Conservation (phyloP, 306 rosid genomes). For the Quercus parvula region DNA sequence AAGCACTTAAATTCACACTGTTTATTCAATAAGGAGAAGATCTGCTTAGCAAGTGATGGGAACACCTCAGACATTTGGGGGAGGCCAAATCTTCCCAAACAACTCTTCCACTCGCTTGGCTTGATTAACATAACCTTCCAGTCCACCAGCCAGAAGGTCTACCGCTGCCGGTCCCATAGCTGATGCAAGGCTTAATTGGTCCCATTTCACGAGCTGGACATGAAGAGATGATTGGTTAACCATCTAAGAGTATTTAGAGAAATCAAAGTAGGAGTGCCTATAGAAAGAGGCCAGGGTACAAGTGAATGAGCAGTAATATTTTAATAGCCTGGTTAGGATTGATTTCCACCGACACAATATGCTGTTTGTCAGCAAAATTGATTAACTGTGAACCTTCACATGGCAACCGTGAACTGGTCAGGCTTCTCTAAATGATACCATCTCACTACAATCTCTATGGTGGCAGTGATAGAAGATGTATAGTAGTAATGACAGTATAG, state of each 20-base stretch:
- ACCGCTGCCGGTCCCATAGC: slow-evolving; percentile 88
- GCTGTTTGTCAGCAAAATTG: no score
- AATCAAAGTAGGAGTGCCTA: not conserved
- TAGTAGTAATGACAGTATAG: not conserved
- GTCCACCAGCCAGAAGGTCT: slow-evolving; percentile 77
- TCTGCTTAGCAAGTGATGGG: slow-evolving; percentile 8
- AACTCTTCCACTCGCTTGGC: slow-evolving; percentile 83
- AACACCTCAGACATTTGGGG: slow-evolving; percentile 77
- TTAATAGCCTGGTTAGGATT: not conserved
- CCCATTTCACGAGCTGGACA: slow-evolving; percentile 81
- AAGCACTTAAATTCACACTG: not conserved
- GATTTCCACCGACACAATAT: not conserved
- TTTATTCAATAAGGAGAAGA: slow-evolving; percentile 32
- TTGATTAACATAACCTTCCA: slow-evolving; percentile 80
- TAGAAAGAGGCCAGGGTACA: not conserved
- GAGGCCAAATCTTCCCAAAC: slow-evolving; percentile 91
- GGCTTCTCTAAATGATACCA: no score
- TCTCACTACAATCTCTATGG: no score
- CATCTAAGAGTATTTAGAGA: not conserved
- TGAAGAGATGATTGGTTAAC: slow-evolving; percentile 22
- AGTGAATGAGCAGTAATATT: not conserved
- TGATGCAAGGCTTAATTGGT: slow-evolving; percentile 61
- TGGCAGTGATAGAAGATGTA: no score
- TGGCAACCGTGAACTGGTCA: not conserved
- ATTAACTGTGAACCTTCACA: no score